Evolutionary conservation across 2,329 filamentous ascomycete genomes (phyloP).

Genomic region (Botryotinia calthae): DNA sequence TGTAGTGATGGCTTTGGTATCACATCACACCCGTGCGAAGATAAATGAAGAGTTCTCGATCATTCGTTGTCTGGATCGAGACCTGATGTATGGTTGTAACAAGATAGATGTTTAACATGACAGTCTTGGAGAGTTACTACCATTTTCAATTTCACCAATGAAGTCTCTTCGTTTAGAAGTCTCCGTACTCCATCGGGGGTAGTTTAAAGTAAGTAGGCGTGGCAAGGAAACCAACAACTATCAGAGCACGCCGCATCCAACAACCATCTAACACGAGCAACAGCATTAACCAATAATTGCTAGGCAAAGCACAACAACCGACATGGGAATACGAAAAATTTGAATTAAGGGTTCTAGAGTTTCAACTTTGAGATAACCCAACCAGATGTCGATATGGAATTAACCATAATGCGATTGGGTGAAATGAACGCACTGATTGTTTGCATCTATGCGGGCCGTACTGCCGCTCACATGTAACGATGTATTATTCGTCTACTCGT

Average conservation of each 20-base stretch:
- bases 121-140: background rate
- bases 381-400: background rate
- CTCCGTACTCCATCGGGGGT: constrained; percentile 6
- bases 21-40: constrained; percentile 15
- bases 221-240: constrained; percentile 9
- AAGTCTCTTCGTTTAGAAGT: background rate
- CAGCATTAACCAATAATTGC: background rate
- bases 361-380: background rate
- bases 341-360: background rate
- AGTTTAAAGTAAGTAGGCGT: constrained; percentile 12
- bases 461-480: background rate
- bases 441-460: constrained; percentile 2
- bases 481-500: background rate
- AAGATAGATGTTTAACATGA: constrained; percentile 7
- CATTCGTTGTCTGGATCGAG: constrained; percentile 9
- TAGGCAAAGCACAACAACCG: background rate
- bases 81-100: background rate
- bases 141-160: constrained; percentile 4
- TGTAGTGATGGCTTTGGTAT: constrained; percentile 17
- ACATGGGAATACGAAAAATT: background rate
- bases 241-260: background rate
- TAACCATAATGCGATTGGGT: background rate
- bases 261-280: background rate
- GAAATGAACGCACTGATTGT: background rate
- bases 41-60: constrained; percentile 3